Evolutionary conservation across 1,284 basidiomycete species (phyloP).

Genomic region (Omphalotus olearius): DNA sequence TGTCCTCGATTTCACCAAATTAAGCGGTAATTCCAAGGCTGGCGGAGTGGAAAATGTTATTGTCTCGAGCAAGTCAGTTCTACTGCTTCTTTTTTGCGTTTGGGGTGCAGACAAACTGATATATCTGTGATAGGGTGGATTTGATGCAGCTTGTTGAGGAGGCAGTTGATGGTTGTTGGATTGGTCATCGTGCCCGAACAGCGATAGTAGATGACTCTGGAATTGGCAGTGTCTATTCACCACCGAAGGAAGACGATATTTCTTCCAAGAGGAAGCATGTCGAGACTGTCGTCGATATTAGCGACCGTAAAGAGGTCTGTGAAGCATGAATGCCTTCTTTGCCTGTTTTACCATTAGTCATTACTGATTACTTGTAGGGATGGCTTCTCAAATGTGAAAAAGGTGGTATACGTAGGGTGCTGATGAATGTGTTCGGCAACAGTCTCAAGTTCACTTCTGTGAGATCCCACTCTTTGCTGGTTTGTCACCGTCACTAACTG

Average conservation of each 20-base stretch:
- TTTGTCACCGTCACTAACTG: conserved; percentile 2
- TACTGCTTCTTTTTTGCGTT: conserved; percentile 8
- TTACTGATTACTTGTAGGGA: conserved; percentile 42
- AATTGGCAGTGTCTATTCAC: conserved; percentile 92
- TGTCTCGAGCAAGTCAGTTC: conserved; percentile 55
- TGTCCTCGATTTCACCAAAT: conserved; percentile 94
- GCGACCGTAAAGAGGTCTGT: conserved; percentile 60
- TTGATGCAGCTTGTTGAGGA: conserved; percentile 91
- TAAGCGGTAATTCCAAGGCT: conserved; percentile 82
- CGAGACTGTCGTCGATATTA: conserved; percentile 89
- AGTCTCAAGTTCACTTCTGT: conserved; percentile 90
- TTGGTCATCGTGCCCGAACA: conserved; percentile 83
- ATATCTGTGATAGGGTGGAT: conserved; percentile 56
- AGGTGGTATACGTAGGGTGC: conserved; percentile 84
- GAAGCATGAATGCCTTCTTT: neutral
- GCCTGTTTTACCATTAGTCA: neutral
- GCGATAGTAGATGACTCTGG: conserved; percentile 54
- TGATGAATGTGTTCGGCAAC: conserved; percentile 97
- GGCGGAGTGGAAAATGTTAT: conserved; percentile 76
- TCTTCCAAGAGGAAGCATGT: conserved; percentile 44
- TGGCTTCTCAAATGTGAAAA: conserved; percentile 91
- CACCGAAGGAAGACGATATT: conserved; percentile 52
- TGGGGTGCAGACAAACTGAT: neutral
- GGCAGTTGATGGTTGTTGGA: conserved; percentile 93
- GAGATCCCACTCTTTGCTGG: conserved; percentile 15